Base-by-base conservation (phyloP, 345 rosid genomes). In the Punica granatum region DNA sequence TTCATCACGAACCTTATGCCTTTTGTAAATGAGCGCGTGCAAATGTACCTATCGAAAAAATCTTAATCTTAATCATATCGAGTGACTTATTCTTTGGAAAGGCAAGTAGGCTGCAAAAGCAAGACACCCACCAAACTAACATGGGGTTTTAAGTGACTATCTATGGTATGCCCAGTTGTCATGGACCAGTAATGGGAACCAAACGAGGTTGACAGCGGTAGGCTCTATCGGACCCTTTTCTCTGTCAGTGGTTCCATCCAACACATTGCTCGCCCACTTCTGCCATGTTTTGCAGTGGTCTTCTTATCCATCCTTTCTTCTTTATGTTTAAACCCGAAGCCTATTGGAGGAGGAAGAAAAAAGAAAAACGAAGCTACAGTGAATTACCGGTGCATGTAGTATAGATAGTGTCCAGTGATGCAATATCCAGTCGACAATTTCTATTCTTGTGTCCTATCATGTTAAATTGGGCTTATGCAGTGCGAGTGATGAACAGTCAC, bases 101-200 rank as follows among this genome's bases (percentile, higher is more conserved):
- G 49, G 19, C 49, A 44, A 16, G 49, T 44, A 44, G 49, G 49
- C 49, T 44, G 49, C 49, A 18, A 44, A 44, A 44, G 49, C 49
- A 44, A 18, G 13, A 18, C 19, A 44, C 13, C 18, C 49, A 44
- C 49, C 49, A 18, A 44, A 44, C 49, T 3, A 44, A 44, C 49
- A 44, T 44, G 49, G 49, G 49, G 30, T 53, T 23, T 10, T 10
- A 37, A 37, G 41, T 37, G 41, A 37, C 41, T 11, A 37, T 37
- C 41, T 11, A 37, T 11, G 41, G 11, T 21, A 53, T 23, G 59
- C 59, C 31, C 7, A 53, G 59, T 53, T 53, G 59, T 25, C 31
- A 25, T 53, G 59, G 59, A 23, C 59, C 59, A 53, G n/a, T 53
- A 53, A 53, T 53, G 59, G 59, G 30, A 43, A 25, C 54, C 54